Percentiles rank a stretch among this genome's conserved stretches.
phyloP scores from a whole-genome alignment of 768 basidiomycete genomes.

The Kockovaella imperatae region DNA sequence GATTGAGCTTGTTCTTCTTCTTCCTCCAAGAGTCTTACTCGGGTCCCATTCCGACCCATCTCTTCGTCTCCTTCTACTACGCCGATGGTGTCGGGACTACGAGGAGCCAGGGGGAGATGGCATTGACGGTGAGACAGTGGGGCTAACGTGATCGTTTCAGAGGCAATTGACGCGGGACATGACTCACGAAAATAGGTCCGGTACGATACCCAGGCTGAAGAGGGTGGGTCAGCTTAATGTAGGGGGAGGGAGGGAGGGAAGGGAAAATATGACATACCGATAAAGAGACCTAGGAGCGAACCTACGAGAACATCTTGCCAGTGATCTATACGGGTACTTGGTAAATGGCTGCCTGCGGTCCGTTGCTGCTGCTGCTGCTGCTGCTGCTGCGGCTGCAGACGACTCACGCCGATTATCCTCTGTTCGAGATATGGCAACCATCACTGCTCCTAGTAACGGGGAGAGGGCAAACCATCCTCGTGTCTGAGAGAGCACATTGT shows the following conservation, averaged over 20 bases:
- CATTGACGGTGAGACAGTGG: slow-evolving; percentile 32
- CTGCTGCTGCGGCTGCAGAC: neutral
- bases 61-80: slow-evolving; percentile 7
- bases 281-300: slow-evolving; percentile 60
- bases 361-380: slow-evolving; percentile 1
- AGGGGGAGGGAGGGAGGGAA: too few relatives aligned
- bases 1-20: slow-evolving; percentile 7
- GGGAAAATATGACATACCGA: slow-evolving; percentile 55
- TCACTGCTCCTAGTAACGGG: slow-evolving; percentile 65
- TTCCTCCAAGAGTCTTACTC: slow-evolving; percentile 16
- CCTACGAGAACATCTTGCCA: slow-evolving; percentile 87
- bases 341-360: slow-evolving; percentile 4
- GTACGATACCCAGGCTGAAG: slow-evolving; percentile 38
- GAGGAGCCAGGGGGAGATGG: slow-evolving; percentile 41
- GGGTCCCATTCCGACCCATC: neutral
- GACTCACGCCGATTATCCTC: slow-evolving; percentile 82
- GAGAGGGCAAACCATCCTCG: slow-evolving; percentile 68
- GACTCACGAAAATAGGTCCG: slow-evolving; percentile 41
- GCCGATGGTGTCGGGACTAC: slow-evolving; percentile 1
- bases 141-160: slow-evolving; percentile 16
- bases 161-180: neutral
- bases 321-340: slow-evolving; percentile 55
- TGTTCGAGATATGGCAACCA: slow-evolving; percentile 58
- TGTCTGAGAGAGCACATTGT: slow-evolving; percentile 13
- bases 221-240: neutral